Evolutionary conservation across 495 filamentous ascomycete genomes (phyloP).

Genomic region (Aspergillus cavernicola): DNA sequence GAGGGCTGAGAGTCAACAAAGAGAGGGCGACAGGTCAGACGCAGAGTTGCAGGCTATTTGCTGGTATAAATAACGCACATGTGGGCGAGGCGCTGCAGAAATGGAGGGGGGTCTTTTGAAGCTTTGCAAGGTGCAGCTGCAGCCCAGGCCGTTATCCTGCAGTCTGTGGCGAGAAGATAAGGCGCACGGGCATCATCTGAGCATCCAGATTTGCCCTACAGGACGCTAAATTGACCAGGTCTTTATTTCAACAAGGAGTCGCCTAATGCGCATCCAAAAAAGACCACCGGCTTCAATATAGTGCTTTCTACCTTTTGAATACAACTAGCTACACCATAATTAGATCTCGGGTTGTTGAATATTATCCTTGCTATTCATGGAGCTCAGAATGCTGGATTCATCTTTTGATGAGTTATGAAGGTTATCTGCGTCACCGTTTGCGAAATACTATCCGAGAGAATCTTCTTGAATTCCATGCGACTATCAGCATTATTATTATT

Average conservation of each 20-base stretch:
- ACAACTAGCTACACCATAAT: too few species aligned
- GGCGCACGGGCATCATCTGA: constrained; percentile 3
- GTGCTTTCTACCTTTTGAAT: not conserved
- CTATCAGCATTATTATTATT: too few species aligned
- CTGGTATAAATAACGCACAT: constrained; percentile 20
- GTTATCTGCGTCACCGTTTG: too few species aligned
- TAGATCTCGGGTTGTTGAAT: not conserved
- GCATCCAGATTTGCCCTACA: constrained; percentile 2
- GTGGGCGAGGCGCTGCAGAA: constrained; percentile 15
- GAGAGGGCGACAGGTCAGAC: constrained; percentile 1
- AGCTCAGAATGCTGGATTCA: too few species aligned
- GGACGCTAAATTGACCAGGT: constrained; percentile 1
- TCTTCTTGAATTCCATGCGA: too few species aligned
- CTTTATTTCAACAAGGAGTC: not conserved
- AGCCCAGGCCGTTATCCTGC: constrained; percentile 6
- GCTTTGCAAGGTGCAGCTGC: constrained; percentile 11
- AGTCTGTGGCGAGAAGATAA: not conserved
- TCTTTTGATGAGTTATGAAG: too few species aligned
- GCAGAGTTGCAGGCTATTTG: constrained; percentile 15
- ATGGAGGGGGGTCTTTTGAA: constrained; percentile 2
- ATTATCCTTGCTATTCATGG: not conserved
- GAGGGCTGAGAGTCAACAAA: not conserved
- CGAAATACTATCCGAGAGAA: too few species aligned
- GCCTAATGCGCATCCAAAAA: constrained; percentile 6
- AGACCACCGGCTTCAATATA: not conserved